Evolutionary conservation across 2,329 filamentous ascomycete genomes (phyloP).

Genomic region (Paracamarosporium sp.): DNA sequence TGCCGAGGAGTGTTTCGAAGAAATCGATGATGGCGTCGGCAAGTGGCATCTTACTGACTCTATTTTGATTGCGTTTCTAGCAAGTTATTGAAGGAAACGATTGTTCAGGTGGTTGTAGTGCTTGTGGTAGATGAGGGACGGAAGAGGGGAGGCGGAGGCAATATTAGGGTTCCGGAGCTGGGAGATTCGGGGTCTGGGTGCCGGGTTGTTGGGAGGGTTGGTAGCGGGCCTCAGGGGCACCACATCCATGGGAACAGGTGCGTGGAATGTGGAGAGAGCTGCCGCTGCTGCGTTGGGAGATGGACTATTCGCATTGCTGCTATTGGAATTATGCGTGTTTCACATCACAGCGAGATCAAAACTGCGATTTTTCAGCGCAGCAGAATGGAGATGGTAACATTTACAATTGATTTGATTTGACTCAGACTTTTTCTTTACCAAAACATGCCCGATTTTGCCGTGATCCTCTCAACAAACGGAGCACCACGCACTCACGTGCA

Average conservation of each 20-base stretch:
- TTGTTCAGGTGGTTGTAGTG: background rate
- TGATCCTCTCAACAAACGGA: background rate
- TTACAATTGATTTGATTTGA: background rate
- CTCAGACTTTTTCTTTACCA: constrained; percentile 1
- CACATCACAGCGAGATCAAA: background rate
- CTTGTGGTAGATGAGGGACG: background rate
- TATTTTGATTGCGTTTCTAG: background rate
- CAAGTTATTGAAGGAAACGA: too few relatives aligned
- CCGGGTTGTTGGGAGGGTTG: background rate
- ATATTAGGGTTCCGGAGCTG: background rate
- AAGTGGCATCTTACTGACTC: background rate
- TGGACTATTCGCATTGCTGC: background rate
- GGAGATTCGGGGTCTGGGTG: too few relatives aligned
- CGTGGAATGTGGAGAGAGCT: background rate
- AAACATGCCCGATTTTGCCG: background rate
- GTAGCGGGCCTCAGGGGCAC: background rate
- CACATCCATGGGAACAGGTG: background rate
- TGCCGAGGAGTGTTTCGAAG: background rate
- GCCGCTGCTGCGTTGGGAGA: background rate
- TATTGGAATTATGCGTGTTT: background rate
- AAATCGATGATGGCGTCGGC: background rate
- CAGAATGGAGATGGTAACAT: background rate
- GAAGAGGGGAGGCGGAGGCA: background rate
- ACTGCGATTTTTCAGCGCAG: background rate
- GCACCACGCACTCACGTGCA: background rate